Conservation (phyloP, 345 rosid species). For the Brassica nigra region DNA sequence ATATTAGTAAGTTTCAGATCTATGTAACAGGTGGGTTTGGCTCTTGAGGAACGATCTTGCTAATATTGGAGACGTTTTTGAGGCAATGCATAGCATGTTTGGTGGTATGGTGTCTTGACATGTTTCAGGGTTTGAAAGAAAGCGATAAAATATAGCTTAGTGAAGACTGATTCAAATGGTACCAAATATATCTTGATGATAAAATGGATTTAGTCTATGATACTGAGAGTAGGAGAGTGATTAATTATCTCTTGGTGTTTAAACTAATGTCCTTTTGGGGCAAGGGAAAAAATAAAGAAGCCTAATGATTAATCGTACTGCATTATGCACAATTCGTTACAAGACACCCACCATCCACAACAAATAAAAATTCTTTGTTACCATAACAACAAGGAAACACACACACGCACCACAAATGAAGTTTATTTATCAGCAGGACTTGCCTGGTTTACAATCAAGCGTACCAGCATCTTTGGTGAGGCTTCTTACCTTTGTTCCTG, state of each 20-base stretch:
- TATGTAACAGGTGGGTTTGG: slow-evolving; percentile 60
- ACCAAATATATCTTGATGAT: slow-evolving; percentile 7
- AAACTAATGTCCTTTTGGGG: slow-evolving; percentile 3
- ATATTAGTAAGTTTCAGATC: slow-evolving; percentile 9
- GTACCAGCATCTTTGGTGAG: slow-evolving; percentile 59
- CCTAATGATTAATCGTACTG: slow-evolving; percentile 17
- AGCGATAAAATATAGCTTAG: slow-evolving; percentile 24
- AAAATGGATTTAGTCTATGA: slow-evolving; percentile 10
- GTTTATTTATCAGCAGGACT: slow-evolving; percentile 39
- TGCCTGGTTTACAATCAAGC: slow-evolving; percentile 46
- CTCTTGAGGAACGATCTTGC: slow-evolving; percentile 54
- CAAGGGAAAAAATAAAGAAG: slow-evolving; percentile 26
- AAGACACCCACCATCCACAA: slow-evolving; percentile 27
- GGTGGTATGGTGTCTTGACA: slow-evolving; percentile 55
- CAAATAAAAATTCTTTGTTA: slow-evolving; percentile 17
- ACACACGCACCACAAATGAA: background rate
- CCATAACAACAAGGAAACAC: slow-evolving; percentile 28
- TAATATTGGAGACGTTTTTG: slow-evolving; percentile 57
- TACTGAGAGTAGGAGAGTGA: slow-evolving; percentile 16
- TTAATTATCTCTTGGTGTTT: slow-evolving; percentile 28
- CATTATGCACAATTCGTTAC: slow-evolving; percentile 33
- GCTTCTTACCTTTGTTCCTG: slow-evolving; percentile 47
- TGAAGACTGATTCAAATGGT: slow-evolving; percentile 26
- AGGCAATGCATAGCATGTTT: slow-evolving; percentile 60
- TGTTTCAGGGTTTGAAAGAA: slow-evolving; percentile 36